Evolutionary conservation across 768 basidiomycete species (phyloP), one percentile per base, ranked within the genome.

Genomic region (Macrocybe gigantea): DNA sequence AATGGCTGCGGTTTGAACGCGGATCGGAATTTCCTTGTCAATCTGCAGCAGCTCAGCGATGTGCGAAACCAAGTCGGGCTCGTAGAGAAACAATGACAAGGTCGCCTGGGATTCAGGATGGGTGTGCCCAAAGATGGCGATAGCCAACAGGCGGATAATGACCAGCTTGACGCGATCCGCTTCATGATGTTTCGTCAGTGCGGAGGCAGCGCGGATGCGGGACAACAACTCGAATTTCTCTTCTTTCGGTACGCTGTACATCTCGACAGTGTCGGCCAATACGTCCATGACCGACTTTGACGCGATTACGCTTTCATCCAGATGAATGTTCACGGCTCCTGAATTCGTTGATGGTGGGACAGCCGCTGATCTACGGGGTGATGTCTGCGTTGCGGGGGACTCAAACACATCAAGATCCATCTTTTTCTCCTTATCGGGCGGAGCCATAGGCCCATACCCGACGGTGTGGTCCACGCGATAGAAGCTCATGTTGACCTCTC

Each of bases 51-150:
- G 75, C 57, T 94, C 92, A 8, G 93, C 91, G 49, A 97, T 74
- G 58, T 94, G 90, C 1, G 77, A 70, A 55, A 96, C 83, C 45
- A 98, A 74, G 58, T 96, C 94, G 6, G 95, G 95, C 63, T 98
- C 94, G 59, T 93, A 94, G 8, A 98, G 75, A 71, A 98, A 95
- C 38, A 98, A 74, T 6, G 85, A 79, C 4, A 87, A 80, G 36
- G 83, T 77, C 1, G 90, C 88, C 61, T 85, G 81, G 35, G 75
- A 73, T 65, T 98, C 94, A 38, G 73, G 62, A 60, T 91, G 83
- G 45, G 90, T 91, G 63, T 92, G 91, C 31, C 88, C 88, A 59
- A 91, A 97, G 40, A 94, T 88, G 15, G 93, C 88, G 49, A 95
- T 85, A 7, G 95, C 84, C 38, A 96, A 71, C 15, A 97, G 77